These are phyloP conservation scores for Debaryomyces maramus DNA, from an alignment of 805 yeast species.

Conservation along the genomic window DNA sequence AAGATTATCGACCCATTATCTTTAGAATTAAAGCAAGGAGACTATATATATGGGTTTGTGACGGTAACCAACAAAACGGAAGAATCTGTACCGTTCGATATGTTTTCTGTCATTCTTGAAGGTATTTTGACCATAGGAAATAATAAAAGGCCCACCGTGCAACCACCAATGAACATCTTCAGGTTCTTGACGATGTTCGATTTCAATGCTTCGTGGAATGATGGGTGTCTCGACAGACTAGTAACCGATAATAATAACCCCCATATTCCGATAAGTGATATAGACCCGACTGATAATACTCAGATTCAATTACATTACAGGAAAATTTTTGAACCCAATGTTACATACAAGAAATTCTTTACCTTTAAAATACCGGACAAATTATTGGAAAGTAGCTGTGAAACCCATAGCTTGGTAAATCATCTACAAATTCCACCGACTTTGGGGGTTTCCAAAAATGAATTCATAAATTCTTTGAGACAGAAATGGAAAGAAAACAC, in stretches of 20 bases:
- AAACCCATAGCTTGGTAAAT: conserved; percentile 32
- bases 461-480: conserved; percentile 25
- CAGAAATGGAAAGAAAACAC: conserved; percentile 23
- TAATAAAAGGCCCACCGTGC: conserved; percentile 17
- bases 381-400: conserved; percentile 35
- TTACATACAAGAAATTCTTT: conserved; percentile 41
- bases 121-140: conserved; percentile 30
- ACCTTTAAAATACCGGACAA: conserved; percentile 39
- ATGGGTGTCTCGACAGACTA: conserved; percentile 32
- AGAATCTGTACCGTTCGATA: conserved; percentile 35
- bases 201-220: conserved; percentile 43
- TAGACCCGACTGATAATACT: conserved; percentile 36
- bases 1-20: conserved; percentile 30
- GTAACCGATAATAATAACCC: conserved; percentile 32
- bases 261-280: conserved; percentile 18
- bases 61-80: conserved; percentile 28
- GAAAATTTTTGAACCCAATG: conserved; percentile 29
- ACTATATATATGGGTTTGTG: conserved; percentile 37
- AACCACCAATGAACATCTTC: conserved; percentile 19
- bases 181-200: conserved; percentile 42
- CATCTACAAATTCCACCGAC: conserved; percentile 41
- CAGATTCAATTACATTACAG: conserved; percentile 21
- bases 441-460: conserved; percentile 32
- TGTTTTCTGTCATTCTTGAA: conserved; percentile 40
- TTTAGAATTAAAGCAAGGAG: conserved; percentile 36